These are phyloP conservation scores for Microsporum ferrugineum DNA, from an alignment of 2,329 filamentous ascomycete species.

Conservation along the genomic window DNA sequence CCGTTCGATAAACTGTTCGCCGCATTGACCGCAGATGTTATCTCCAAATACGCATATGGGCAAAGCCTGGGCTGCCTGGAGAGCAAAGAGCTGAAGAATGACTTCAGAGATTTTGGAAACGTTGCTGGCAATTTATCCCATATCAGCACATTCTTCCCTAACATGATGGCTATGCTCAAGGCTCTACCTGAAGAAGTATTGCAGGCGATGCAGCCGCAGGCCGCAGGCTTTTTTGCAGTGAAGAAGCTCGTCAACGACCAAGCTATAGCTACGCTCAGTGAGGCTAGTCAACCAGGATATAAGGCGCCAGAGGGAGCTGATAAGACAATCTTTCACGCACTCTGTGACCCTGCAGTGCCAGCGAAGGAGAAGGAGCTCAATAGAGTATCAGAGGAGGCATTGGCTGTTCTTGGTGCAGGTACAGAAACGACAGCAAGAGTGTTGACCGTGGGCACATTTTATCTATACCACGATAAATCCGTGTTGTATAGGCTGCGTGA, in stretches of 20 bases:
- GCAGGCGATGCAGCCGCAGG: not conserved
- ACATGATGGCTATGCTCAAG: not conserved
- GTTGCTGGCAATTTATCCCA: not conserved
- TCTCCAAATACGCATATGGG: constrained; percentile 12
- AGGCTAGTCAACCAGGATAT: not conserved
- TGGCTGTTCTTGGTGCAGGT: not conserved
- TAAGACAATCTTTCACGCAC: not conserved
- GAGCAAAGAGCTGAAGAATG: not conserved
- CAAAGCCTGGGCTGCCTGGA: not conserved
- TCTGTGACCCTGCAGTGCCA: not conserved
- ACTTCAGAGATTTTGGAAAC: not conserved
- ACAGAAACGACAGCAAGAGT: constrained; percentile 1
- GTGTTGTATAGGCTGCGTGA: not conserved
- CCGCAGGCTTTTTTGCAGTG: not conserved
- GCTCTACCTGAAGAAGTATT: not conserved
- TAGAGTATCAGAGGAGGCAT: not conserved
- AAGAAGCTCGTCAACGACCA: not conserved
- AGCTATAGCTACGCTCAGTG: not conserved
- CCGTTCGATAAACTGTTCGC: constrained; percentile 6
- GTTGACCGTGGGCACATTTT: not conserved
- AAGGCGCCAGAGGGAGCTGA: not conserved
- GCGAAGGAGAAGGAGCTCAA: not conserved
- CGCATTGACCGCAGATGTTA: constrained; percentile 16
- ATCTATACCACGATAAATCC: not conserved
- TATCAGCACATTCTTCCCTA: not conserved